Base-by-base conservation (phyloP, 805 yeast genomes). In the Cyberlindnera mrakii region DNA sequence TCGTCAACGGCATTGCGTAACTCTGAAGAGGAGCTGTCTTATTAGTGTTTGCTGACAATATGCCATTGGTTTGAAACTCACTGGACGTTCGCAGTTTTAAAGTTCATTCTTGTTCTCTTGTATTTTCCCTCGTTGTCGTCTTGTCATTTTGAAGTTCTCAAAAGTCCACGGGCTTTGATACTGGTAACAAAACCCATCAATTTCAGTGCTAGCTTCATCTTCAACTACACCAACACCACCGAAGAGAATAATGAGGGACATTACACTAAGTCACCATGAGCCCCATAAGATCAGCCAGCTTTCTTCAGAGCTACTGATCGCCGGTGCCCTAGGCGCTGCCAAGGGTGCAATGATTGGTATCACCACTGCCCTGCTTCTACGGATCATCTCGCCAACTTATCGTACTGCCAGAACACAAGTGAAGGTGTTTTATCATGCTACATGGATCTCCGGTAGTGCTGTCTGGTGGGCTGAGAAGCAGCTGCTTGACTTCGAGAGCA, bases 391-490 rank as follows among this genome's bases (percentile, higher is more conserved):
- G 3, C 63, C 66, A 9, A 54, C 63, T 1, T 68, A 63, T 44
- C 57, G 66, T 40, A 57, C 52, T n/a, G 65, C 68, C 6, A 62
- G 75, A 49, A 55, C 55, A 3, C 75, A 64, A 23, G 68, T 68
- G 14, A 62, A 66, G 30, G 68, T 65, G 8, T 66, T 67, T 43
- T 71, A 68, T 46, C 68, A 67, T 42, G 63, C 65, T 25, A 55
- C 67, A 1, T 70, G 73, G 69, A 62, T 67, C 18, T 61, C 68
- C 6, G 58, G 62, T 62, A 68, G 68, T 20, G 64, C 68, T 14
- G 72, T 66, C 5, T 67, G 66, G 50, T 61, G 64, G 51, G 73
- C 72, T 7, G 76, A 71, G 38, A 62, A 59, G 48, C 71, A 65
- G 46, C 52, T 67, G 30, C 37, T 64, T 18, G 59, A 50, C 19